Evolutionary conservation across 768 basidiomycete genomes (phyloP).

Genomic region (Polyporus arcularius): DNA sequence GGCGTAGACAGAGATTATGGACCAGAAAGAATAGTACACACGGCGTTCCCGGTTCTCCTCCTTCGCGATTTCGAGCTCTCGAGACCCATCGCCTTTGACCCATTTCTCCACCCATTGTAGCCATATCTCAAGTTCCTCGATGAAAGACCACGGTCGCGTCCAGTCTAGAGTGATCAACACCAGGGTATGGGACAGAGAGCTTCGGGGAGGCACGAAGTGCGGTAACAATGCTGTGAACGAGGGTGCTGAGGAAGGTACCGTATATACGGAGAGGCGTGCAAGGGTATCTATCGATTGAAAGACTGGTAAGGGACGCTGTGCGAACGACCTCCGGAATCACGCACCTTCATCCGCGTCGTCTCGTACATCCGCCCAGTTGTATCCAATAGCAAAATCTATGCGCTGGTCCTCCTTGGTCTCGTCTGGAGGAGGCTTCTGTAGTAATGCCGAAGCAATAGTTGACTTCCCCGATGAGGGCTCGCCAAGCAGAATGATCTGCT

Average conservation of each 20-base stretch:
- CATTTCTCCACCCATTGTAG: slow-evolving; percentile 82
- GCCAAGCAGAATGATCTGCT: slow-evolving; percentile 85
- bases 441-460: slow-evolving; percentile 65
- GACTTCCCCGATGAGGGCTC: slow-evolving; percentile 81
- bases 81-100: slow-evolving; percentile 66
- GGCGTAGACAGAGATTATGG: slow-evolving; percentile 1
- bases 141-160: slow-evolving; percentile 92
- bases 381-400: slow-evolving; percentile 84
- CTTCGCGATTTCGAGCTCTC: slow-evolving; percentile 71
- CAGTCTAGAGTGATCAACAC: slow-evolving; percentile 91
- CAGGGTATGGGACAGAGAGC: slow-evolving; percentile 67
- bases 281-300: slow-evolving; percentile 63
- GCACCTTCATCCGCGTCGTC: slow-evolving; percentile 95
- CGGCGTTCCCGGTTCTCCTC: slow-evolving; percentile 85
- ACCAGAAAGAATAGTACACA: slow-evolving; percentile 33
- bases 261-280: slow-evolving; percentile 87
- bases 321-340: slow-evolving; percentile 24
- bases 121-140: slow-evolving; percentile 85
- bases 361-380: slow-evolving; percentile 87
- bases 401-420: slow-evolving; percentile 59
- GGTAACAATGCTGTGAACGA: slow-evolving; percentile 75
- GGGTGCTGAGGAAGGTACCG: slow-evolving; percentile 78
- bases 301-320: slow-evolving; percentile 1
- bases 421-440: slow-evolving; percentile 63
- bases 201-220: slow-evolving; percentile 73